Percentiles rank a stretch among this genome's conserved stretches.
Conservation (phyloP, 176 grass and related monocot genomes). For the Cenchrus purpureus region DNA sequence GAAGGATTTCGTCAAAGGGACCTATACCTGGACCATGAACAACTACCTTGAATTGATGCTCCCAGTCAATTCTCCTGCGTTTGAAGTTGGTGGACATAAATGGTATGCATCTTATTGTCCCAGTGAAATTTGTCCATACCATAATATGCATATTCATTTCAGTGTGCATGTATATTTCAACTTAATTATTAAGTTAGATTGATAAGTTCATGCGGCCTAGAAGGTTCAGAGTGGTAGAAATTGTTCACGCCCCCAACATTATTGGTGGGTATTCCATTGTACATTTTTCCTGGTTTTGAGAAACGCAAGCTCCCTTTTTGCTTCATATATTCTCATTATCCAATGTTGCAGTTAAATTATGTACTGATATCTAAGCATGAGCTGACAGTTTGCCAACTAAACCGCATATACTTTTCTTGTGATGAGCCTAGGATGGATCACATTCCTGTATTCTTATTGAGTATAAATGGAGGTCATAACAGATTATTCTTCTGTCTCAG, state of each 20-base stretch:
- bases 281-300: too few relatives aligned
- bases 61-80: slow-evolving; percentile 24
- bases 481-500: neutral
- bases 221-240: neutral
- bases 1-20: slow-evolving; percentile 35
- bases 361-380: neutral
- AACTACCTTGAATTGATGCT: neutral
- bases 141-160: neutral
- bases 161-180: neutral
- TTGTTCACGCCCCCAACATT: neutral
- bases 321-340: too few relatives aligned
- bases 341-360: neutral
- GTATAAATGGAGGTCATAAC: neutral
- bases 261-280: neutral
- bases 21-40: slow-evolving; percentile 38
- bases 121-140: neutral
- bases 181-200: neutral
- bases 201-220: too few relatives aligned
- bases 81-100: slow-evolving; percentile 23
- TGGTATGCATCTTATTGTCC: slow-evolving; percentile 21
- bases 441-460: too few relatives aligned
- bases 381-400: too few relatives aligned
- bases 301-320: too few relatives aligned
- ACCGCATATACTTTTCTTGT: too few relatives aligned
- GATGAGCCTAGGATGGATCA: too few relatives aligned